phyloP scores from a whole-genome alignment of 148 eudicot species.

The Pouteria glomerata region DNA sequence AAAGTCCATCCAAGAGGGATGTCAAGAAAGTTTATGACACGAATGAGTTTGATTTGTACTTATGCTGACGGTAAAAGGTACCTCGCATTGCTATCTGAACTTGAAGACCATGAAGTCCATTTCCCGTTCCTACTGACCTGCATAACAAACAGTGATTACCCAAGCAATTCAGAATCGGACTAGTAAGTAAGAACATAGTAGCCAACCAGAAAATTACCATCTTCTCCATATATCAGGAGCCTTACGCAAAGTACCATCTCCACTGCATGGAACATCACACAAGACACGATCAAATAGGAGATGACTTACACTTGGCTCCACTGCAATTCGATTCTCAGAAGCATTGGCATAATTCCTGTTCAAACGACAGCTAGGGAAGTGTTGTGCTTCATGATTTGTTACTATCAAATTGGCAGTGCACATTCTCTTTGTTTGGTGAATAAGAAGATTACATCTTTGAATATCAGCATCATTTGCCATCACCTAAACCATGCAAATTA shows the following conservation, averaged over 20 bases:
- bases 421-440: slow-evolving; percentile 98
- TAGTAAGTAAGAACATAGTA: neutral
- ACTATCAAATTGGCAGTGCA: slow-evolving; percentile 95
- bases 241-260: slow-evolving; percentile 97
- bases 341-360: slow-evolving; percentile 39
- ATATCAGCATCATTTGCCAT: slow-evolving; percentile 96
- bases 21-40: too few relatives aligned
- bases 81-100: slow-evolving; percentile 96
- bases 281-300: slow-evolving; percentile 93
- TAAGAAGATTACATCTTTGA: slow-evolving; percentile 98
- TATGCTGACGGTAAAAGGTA: too few relatives aligned
- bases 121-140: slow-evolving; percentile 91
- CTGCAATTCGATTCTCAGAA: too few relatives aligned
- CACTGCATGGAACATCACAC: slow-evolving; percentile 99
- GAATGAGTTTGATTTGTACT: too few relatives aligned
- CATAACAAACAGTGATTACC: slow-evolving; percentile 11
- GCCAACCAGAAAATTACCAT: slow-evolving; percentile 49
- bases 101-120: slow-evolving; percentile 85
- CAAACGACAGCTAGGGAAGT: slow-evolving; percentile 87
- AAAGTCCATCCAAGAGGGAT: too few relatives aligned
- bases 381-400: slow-evolving; percentile 97
- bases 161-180: neutral
- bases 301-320: slow-evolving; percentile 45
- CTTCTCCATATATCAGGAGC: slow-evolving; percentile 99
- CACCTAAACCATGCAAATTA: slow-evolving; percentile 41